Conservation (phyloP, 495 filamentous ascomycete genomes). For the Lasiosphaeria miniovina region DNA sequence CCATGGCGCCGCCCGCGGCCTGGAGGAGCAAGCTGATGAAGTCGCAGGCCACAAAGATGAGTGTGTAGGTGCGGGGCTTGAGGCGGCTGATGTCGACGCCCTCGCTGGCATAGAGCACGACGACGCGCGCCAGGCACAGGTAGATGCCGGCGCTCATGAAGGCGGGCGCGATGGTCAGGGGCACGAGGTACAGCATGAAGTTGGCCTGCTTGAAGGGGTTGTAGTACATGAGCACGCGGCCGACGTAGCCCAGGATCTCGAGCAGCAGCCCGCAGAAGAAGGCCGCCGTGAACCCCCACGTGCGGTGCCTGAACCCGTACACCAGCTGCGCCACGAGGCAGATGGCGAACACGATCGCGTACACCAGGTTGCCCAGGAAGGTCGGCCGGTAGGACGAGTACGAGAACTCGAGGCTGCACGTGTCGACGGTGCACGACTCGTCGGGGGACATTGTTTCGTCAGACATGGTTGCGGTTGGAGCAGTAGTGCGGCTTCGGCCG, state of each 20-base stretch:
- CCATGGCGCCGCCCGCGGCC: conserved; percentile 58
- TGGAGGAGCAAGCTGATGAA: conserved; percentile 59
- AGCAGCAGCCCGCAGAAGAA: conserved; percentile 35
- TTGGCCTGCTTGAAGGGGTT: conserved; percentile 38
- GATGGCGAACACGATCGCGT: conserved; percentile 36
- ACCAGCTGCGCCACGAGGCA: conserved; percentile 31
- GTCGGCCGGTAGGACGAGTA: conserved; percentile 38
- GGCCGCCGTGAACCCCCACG: conserved; percentile 32
- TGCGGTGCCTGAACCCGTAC: conserved; percentile 28
- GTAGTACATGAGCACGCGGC: conserved; percentile 34
- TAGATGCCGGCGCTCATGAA: conserved; percentile 63
- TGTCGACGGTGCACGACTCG: conserved; percentile 32
- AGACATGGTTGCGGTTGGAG: background rate
- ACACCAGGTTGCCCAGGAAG: conserved; percentile 37
- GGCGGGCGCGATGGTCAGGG: conserved; percentile 58
- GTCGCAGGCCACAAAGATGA: conserved; percentile 57
- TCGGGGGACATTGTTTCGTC: background rate
- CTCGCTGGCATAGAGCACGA: conserved; percentile 53
- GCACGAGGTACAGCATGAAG: conserved; percentile 52
- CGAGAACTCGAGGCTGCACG: conserved; percentile 33
- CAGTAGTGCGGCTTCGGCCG: too few species aligned
- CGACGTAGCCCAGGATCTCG: conserved; percentile 43
- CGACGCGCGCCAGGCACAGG: conserved; percentile 54
- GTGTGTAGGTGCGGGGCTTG: conserved; percentile 48
- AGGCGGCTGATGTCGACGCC: conserved; percentile 57